These are phyloP conservation scores for Striga hermonthica DNA, from an alignment of 305 asterid species.

Conservation along the genomic window DNA sequence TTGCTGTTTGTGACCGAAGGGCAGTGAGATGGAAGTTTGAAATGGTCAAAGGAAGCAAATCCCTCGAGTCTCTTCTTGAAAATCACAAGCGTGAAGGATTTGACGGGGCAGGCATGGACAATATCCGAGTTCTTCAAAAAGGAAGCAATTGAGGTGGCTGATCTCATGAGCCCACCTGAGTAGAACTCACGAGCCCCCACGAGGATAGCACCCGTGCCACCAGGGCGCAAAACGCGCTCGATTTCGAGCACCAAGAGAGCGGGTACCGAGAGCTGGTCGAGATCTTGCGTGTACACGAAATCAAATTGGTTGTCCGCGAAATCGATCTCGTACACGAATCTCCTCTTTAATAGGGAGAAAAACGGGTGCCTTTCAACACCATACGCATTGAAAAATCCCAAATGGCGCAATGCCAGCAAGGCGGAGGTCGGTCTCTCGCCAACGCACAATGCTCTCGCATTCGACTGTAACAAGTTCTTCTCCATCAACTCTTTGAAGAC, in stretches of 20 bases:
- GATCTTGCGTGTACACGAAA: slow-evolving; percentile 67
- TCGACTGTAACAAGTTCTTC: slow-evolving; percentile 51
- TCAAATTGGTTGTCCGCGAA: slow-evolving; percentile 60
- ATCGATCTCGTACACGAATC: slow-evolving; percentile 66
- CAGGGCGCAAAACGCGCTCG: slow-evolving; percentile 78
- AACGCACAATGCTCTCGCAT: slow-evolving; percentile 60
- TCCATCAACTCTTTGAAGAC: slow-evolving; percentile 59
- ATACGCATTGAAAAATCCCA: slow-evolving; percentile 52
- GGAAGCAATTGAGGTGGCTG: slow-evolving; percentile 39
- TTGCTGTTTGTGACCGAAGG: slow-evolving; percentile 53
- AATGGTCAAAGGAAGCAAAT: slow-evolving; percentile 43
- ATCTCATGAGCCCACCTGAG: slow-evolving; percentile 30
- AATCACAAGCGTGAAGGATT: slow-evolving; percentile 45
- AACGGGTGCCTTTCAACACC: slow-evolving; percentile 60
- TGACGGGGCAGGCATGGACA: slow-evolving; percentile 52
- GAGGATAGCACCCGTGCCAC: slow-evolving; percentile 73
- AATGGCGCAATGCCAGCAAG: slow-evolving; percentile 48
- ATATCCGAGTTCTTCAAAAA: slow-evolving; percentile 65
- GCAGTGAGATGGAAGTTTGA: slow-evolving; percentile 56
- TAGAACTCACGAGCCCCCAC: slow-evolving; percentile 36
- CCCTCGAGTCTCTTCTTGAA: slow-evolving; percentile 56
- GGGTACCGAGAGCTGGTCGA: slow-evolving; percentile 66
- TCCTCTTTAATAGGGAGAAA: slow-evolving; percentile 69
- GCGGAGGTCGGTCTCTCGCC: slow-evolving; percentile 62
- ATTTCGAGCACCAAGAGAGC: slow-evolving; percentile 67